Conservation (phyloP, 2,329 filamentous ascomycete species). For the Curvularia spicifera region DNA sequence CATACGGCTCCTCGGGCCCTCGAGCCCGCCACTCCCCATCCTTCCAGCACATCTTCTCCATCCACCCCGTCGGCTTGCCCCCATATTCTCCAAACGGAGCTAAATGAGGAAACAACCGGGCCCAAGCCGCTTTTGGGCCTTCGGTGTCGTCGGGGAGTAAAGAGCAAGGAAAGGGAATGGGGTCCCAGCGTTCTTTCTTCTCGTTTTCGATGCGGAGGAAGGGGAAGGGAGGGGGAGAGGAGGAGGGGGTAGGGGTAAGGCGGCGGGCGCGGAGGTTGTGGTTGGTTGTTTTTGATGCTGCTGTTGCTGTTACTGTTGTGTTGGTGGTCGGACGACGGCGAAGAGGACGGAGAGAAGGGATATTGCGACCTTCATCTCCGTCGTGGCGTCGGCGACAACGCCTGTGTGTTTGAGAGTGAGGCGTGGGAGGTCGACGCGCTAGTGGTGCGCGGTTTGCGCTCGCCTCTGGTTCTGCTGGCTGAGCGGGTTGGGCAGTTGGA, state of each 20-base stretch:
- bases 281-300: not conserved
- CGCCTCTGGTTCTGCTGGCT: not conserved
- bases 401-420: not conserved
- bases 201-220: not conserved
- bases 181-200: not conserved
- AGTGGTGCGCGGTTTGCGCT: not conserved
- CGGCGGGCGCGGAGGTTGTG: not conserved
- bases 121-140: not conserved
- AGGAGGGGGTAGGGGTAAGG: not conserved
- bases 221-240: accelerated
- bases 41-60: conserved; percentile 6
- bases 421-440: not conserved
- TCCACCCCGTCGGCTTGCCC: not conserved
- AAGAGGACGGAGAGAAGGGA: no score
- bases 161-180: not conserved
- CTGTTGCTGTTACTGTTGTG: not conserved
- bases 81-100: not conserved
- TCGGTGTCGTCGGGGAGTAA: not conserved
- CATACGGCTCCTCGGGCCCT: not conserved
- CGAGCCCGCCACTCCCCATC: not conserved
- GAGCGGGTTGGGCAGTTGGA: not conserved
- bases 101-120: not conserved
- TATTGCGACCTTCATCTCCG: no score
- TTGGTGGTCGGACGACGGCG: not conserved
- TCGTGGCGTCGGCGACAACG: not conserved